Conservation (phyloP, 495 filamentous ascomycete genomes). For the Delitschia confertaspora region DNA sequence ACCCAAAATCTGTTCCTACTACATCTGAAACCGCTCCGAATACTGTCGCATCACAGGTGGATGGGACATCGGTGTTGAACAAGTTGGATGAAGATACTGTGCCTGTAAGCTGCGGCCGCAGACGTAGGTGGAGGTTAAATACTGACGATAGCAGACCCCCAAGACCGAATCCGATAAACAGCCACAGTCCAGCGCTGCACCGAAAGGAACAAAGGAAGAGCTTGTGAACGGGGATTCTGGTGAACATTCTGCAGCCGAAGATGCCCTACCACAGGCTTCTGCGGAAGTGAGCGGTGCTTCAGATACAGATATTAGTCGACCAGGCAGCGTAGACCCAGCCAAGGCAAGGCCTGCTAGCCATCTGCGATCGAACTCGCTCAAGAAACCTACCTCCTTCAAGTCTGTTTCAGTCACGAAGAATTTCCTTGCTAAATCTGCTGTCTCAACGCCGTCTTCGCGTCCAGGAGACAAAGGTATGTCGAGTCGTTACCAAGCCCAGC, state of each 20-base stretch:
- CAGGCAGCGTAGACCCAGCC: constrained; percentile 38
- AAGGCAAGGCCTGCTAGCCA: constrained; percentile 51
- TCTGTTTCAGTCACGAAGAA: constrained; percentile 89
- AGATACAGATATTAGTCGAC: constrained; percentile 52
- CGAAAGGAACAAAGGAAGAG: constrained; percentile 30
- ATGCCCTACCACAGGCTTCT: constrained; percentile 5
- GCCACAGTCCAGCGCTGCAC: constrained; percentile 11
- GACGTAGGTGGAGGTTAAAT: neutral
- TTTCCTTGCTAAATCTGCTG: constrained; percentile 57
- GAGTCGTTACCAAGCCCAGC: neutral
- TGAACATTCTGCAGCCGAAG: constrained; percentile 19
- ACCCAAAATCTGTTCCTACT: constrained; percentile 8
- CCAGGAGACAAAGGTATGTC: constrained; percentile 32
- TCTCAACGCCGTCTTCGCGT: constrained; percentile 27
- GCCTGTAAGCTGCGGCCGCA: constrained; percentile 6
- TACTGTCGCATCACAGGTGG: constrained; percentile 7
- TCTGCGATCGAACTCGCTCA: constrained; percentile 60
- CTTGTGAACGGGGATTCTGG: constrained; percentile 27
- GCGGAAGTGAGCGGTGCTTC: constrained; percentile 45
- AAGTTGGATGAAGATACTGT: constrained; percentile 8
- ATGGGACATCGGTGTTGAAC: constrained; percentile 1
- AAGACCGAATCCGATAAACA: neutral
- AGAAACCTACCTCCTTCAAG: constrained; percentile 85
- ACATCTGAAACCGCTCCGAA: constrained; percentile 11
- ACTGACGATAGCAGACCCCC: constrained; percentile 8